Evolutionary conservation across 1,139 yeast species (phyloP).

Genomic region (Sugiyamaella castrensis): DNA sequence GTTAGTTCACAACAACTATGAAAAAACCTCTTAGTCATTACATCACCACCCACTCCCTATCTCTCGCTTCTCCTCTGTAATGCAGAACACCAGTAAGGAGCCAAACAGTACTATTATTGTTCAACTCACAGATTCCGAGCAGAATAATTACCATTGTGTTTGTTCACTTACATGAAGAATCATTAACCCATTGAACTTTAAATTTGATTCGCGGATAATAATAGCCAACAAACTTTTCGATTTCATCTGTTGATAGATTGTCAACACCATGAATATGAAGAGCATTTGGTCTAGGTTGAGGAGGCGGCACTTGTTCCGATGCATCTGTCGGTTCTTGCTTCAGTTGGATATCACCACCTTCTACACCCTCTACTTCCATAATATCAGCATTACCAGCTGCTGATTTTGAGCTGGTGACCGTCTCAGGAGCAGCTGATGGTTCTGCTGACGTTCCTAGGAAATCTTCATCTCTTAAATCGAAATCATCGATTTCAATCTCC

Average conservation of each 20-base stretch:
- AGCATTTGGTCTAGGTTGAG: constrained; percentile 43
- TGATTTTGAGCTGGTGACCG: neutral
- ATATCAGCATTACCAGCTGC: neutral
- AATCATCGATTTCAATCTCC: constrained; percentile 8
- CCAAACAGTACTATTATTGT: neutral
- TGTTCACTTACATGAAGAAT: constrained; percentile 42
- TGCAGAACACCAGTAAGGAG: too few relatives aligned
- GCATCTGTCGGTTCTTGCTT: neutral
- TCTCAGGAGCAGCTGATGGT: neutral
- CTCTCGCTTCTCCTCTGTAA: neutral
- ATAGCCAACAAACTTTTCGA: constrained; percentile 53
- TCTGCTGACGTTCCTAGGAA: neutral
- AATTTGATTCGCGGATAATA: constrained; percentile 47
- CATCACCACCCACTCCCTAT: neutral
- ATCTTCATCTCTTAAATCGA: neutral
- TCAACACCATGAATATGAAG: constrained; percentile 63
- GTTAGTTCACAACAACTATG: too few relatives aligned
- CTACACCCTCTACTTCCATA: constrained; percentile 1
- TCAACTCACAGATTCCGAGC: neutral
- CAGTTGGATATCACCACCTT: too few relatives aligned
- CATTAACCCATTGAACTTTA: constrained; percentile 69
- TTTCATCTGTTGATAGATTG: constrained; percentile 60
- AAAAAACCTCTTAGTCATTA: too few relatives aligned
- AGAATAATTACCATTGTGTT: neutral
- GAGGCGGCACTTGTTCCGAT: neutral